These are phyloP conservation scores for Penium margaritaceum DNA, from an alignment of 139 green algal species.

Conservation along the genomic window DNA sequence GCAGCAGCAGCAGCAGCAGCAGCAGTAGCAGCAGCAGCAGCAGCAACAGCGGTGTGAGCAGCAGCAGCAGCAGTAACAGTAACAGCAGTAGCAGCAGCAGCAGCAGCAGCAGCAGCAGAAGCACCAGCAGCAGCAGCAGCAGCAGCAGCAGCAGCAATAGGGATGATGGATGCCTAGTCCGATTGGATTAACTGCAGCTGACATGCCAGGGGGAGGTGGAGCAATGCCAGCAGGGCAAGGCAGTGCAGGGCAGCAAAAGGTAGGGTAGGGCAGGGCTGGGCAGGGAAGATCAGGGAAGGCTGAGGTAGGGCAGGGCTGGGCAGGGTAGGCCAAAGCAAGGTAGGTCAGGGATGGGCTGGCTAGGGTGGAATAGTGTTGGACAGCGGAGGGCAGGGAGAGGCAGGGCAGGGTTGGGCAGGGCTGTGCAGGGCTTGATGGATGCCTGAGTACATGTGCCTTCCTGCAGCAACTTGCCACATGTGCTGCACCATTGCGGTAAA, in stretches of 20 bases:
- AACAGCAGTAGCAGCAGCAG: background rate
- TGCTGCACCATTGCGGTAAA: no score
- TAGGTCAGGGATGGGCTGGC: background rate
- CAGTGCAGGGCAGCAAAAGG: background rate
- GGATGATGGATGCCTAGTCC: no score
- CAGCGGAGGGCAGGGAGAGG: background rate
- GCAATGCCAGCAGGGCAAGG: no score
- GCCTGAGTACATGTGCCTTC: no score
- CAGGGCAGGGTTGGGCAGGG: background rate
- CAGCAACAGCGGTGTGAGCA: background rate
- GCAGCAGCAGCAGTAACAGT: background rate
- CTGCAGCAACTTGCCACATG: no score
- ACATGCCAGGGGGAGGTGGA: no score
- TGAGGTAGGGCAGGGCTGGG: background rate
- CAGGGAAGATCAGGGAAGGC: background rate
- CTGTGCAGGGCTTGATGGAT: background rate
- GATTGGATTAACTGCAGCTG: no score
- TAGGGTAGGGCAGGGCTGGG: background rate
- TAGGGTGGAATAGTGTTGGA: background rate
- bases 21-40: no score
- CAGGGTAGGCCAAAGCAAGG: background rate
- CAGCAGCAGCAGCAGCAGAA: slow-evolving; percentile 6
- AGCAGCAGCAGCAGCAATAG: background rate
- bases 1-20: no score
- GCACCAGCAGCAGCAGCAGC: background rate